These are phyloP conservation scores for Rhodamnia rubescens DNA, from an alignment of 345 rosid species.

Conservation along the genomic window DNA sequence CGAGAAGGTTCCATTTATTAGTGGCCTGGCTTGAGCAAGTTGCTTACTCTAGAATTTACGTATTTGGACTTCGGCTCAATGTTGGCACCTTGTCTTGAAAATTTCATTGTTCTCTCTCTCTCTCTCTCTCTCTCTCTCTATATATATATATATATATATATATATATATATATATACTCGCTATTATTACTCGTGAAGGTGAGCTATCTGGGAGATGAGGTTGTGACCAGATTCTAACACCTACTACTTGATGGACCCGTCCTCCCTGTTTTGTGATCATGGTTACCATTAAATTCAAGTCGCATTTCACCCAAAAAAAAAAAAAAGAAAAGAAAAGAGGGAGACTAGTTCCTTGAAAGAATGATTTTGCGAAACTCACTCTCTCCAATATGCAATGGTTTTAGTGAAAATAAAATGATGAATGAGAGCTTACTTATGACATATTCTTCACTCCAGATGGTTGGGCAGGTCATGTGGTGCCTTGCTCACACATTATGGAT, in stretches of 20 bases:
- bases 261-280: neutral
- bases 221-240: neutral
- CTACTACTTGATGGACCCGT: neutral
- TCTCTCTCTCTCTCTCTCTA: too few relatives aligned
- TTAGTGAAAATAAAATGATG: neutral
- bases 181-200: neutral
- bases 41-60: neutral
- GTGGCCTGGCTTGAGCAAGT: neutral
- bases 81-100: neutral
- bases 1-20: neutral
- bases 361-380: neutral
- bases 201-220: neutral
- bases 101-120: neutral
- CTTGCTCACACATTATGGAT: constrained; percentile 13
- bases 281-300: neutral
- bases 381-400: neutral
- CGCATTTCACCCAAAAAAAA: neutral
- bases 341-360: neutral
- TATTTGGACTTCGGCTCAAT: neutral
- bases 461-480: constrained; percentile 19
- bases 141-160: too few relatives aligned
- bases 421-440: neutral
- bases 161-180: too few relatives aligned
- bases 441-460: constrained; percentile 4
- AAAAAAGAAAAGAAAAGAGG: neutral